Evolutionary conservation across 1,284 basidiomycete genomes (phyloP), one percentile per base, ranked within the genome.

Genomic region (Termitomyces sp.): DNA sequence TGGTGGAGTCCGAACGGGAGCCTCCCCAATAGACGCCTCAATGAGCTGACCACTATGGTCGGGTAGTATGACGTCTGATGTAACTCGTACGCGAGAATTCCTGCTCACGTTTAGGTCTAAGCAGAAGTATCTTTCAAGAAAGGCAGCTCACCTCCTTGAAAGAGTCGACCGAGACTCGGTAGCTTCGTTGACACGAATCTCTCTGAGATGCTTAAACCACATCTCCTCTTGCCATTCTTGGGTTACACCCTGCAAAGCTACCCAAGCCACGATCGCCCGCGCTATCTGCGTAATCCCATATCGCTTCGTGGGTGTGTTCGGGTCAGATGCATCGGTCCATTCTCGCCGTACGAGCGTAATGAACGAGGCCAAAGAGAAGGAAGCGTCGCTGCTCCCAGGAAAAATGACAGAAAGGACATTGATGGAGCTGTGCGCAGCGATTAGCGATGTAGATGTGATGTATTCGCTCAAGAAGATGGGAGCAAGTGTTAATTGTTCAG

Each of bases 331-430:
- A 41, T 80, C 73, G 50, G 75, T 76, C 86, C 86, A 88, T 71
- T 91, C 89, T 42, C 83, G 73, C 51, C 75, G 78, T 28, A 90
- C 86, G 30, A 91, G 80, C 24, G 75, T 77, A 48, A 90, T 82
- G 68, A 91, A 90, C n/a, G 86, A 85, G 12, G 82, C 83, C 13
- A 91, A 73, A 2, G 88, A 89, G 67, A 90, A 89, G 15, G 84
- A 84, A 4, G 88, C 86, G 59, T 91, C 88, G 64, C 81, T 84
- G 62, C 82, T 83, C 7, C 85, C 84, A 1, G 87, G 86, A 64
- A 89, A 86, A 58, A 91, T 81, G 43, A 79, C 74, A 8, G 84
- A 80, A 36, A 91, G 77, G 42, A 83, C 76, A 62, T 88, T 87
- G 56, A 91, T 81, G 24, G 87, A 87, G 56, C 81, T 81, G 53